Percentiles rank a stretch among this genome's conserved stretches.
Evolutionary conservation across 2,329 filamentous ascomycete genomes (phyloP).

Genomic region (Mycogone perniciosa): DNA sequence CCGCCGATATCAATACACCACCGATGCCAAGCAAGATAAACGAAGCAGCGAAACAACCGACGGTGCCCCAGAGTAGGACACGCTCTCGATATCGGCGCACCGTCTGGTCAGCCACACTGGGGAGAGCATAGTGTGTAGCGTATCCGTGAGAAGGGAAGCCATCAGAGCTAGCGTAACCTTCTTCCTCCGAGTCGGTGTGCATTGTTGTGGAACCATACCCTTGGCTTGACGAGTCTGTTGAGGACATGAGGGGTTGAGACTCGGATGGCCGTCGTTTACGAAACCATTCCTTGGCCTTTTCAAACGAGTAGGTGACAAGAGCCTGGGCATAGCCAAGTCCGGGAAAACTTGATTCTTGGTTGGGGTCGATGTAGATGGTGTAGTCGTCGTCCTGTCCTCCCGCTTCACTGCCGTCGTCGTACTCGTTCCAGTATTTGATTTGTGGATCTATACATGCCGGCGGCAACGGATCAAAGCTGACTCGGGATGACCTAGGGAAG

Average conservation of each 20-base stretch:
- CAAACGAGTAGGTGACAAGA: slow-evolving; percentile 43
- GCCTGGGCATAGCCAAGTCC: slow-evolving; percentile 55
- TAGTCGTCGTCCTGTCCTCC: slow-evolving; percentile 57
- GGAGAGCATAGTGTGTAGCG: slow-evolving; percentile 48
- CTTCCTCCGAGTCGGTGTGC: slow-evolving; percentile 36
- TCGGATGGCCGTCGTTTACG: slow-evolving; percentile 22
- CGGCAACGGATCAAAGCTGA: slow-evolving; percentile 27
- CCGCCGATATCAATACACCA: slow-evolving; percentile 59
- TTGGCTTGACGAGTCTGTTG: slow-evolving; percentile 16
- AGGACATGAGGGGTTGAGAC: slow-evolving; percentile 15
- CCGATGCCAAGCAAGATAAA: slow-evolving; percentile 60
- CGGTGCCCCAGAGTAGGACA: slow-evolving; percentile 47
- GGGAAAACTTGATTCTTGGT: slow-evolving; percentile 53
- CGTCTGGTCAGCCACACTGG: slow-evolving; percentile 46
- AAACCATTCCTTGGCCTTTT: slow-evolving; percentile 48
- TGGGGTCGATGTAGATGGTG: slow-evolving; percentile 67
- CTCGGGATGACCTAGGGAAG: slow-evolving; percentile 10
- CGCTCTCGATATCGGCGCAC: slow-evolving; percentile 46
- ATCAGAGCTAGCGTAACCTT: slow-evolving; percentile 48
- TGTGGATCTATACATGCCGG: slow-evolving; percentile 23
- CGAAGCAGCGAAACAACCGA: slow-evolving; percentile 51
- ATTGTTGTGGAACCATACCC: slow-evolving; percentile 26
- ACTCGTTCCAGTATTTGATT: slow-evolving; percentile 74
- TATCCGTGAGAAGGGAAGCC: slow-evolving; percentile 46
- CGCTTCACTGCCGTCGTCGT: slow-evolving; percentile 70